Conservation (phyloP, 345 rosid species). For the Geranium brycei region DNA sequence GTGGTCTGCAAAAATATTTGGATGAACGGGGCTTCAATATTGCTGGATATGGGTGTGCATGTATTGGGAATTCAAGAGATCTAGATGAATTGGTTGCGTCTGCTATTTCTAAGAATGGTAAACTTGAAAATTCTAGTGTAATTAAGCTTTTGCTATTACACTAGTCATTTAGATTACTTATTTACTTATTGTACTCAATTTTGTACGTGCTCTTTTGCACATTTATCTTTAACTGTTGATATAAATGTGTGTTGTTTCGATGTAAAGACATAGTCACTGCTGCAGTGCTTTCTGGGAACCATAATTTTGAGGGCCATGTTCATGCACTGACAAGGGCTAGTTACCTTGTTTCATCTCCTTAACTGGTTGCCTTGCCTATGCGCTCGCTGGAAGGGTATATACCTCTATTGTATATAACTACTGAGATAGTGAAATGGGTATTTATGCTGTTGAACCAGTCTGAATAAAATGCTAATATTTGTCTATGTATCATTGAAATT, state of each 20-base stretch:
- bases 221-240: too few relatives aligned
- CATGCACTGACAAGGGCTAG: conserved; percentile 77
- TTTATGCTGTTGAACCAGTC: too few relatives aligned
- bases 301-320: conserved; percentile 80
- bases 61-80: conserved; percentile 68
- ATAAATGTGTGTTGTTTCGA: conserved; percentile 1
- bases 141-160: too few relatives aligned
- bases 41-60: conserved; percentile 78
- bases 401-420: neutral
- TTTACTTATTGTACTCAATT: too few relatives aligned
- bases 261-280: conserved; percentile 54
- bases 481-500: too few relatives aligned
- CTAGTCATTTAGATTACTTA: too few relatives aligned
- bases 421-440: too few relatives aligned
- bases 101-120: conserved; percentile 20
- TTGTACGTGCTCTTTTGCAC: too few relatives aligned
- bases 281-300: conserved; percentile 77
- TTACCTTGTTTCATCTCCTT: conserved; percentile 81
- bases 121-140: too few relatives aligned
- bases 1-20: conserved; percentile 59
- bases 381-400: conserved; percentile 69
- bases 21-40: conserved; percentile 52
- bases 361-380: conserved; percentile 62
- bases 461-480: too few relatives aligned
- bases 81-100: conserved; percentile 49